These are phyloP conservation scores for Penicillium frequentans DNA, from an alignment of 2,329 filamentous ascomycete species.

Conservation along the genomic window DNA sequence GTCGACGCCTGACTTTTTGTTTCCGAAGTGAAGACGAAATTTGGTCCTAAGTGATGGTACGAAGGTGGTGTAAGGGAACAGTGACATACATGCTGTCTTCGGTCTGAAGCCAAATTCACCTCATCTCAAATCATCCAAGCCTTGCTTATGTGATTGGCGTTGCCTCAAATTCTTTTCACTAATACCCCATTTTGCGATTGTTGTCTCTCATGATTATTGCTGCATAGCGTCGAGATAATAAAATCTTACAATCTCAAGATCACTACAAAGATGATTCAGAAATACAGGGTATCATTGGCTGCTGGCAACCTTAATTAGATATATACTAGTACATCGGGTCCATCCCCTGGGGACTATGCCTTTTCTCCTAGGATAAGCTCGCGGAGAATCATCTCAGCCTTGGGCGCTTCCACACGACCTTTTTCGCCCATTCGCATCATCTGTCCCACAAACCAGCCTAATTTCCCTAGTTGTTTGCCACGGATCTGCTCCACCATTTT, in stretches of 20 bases:
- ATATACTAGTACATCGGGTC: not conserved
- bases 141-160: not conserved
- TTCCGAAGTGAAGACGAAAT: slow-evolving; percentile 22
- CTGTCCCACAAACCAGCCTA: slow-evolving; percentile 68
- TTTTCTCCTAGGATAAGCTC: slow-evolving; percentile 34
- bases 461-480: slow-evolving; percentile 62
- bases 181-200: not conserved
- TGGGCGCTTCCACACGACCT: slow-evolving; percentile 56
- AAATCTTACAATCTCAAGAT: not conserved
- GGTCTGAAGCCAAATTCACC: not conserved
- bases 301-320: not conserved
- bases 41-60: not conserved
- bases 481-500: slow-evolving; percentile 61
- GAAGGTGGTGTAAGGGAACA: not conserved
- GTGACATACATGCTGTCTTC: not conserved
- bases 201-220: not conserved
- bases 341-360: slow-evolving; percentile 1
- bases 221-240: slow-evolving; percentile 4
- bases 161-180: not conserved
- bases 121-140: not conserved
- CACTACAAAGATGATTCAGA: not conserved
- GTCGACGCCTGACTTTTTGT: slow-evolving; percentile 21
- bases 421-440: slow-evolving; percentile 61
- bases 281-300: slow-evolving; percentile 25
- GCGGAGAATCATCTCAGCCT: slow-evolving; percentile 45